A percentile compares a stretch with the other conserved stretches of the same genome.
Evolutionary conservation across 2,329 filamentous ascomycete genomes (phyloP).

Genomic region (Epichloe sylvatica): DNA sequence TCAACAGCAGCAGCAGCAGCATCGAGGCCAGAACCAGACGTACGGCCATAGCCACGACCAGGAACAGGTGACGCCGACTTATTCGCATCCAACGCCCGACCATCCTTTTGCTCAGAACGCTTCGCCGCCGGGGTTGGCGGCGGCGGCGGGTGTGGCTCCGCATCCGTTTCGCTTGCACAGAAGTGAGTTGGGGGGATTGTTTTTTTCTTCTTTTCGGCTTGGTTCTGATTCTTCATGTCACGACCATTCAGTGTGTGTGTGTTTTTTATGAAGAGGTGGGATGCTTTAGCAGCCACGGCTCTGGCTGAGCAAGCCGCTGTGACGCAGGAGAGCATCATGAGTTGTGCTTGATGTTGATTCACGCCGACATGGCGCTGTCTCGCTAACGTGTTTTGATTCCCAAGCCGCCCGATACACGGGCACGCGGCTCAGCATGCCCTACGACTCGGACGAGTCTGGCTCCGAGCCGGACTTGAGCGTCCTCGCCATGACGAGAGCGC

Average conservation of each 20-base stretch:
- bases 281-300: too few species aligned
- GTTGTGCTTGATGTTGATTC: too few species aligned
- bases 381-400: constrained; percentile 6
- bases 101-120: constrained; percentile 2
- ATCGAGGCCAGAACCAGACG: constrained; percentile 5
- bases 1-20: constrained; percentile 5
- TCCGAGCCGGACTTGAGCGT: constrained; percentile 25
- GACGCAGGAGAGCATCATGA: too few species aligned
- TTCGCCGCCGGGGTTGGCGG: constrained; percentile 7
- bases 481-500: constrained; percentile 21
- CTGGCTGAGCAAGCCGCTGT: too few species aligned
- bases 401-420: constrained; percentile 17
- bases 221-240: background rate
- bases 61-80: constrained; percentile 6
- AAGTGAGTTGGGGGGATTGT: constrained; percentile 15
- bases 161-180: constrained; percentile 25
- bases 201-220: background rate
- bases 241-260: background rate
- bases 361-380: background rate
- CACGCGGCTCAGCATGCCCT: constrained; percentile 23
- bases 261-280: too few species aligned
- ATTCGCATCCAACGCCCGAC: constrained; percentile 10
- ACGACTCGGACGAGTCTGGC: constrained; percentile 22
- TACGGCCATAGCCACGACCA: constrained; percentile 2
- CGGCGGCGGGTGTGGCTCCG: constrained; percentile 16